Percentiles rank a stretch among this genome's conserved stretches.
These are phyloP conservation scores for Dendrobium catenatum DNA, from an alignment of 106 monocot species.

Conservation along the genomic window DNA sequence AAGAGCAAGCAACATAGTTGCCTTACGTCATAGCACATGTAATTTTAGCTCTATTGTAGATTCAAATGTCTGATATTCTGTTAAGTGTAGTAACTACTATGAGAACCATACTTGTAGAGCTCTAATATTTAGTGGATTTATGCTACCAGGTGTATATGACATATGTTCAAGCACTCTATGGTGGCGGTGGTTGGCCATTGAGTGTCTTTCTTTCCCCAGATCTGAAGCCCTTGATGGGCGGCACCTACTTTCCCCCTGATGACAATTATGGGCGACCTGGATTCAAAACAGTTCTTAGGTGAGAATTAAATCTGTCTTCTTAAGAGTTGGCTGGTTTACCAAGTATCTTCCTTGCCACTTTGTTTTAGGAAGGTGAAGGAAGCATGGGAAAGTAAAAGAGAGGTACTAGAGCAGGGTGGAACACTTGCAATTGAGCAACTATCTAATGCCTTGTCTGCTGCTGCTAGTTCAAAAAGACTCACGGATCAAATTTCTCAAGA, in stretches of 20 bases:
- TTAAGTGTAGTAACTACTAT: no score
- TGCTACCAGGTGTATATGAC: slow-evolving; percentile 85
- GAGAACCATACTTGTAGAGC: background rate
- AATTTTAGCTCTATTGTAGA: no score
- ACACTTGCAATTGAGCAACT: slow-evolving; percentile 68
- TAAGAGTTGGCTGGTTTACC: background rate
- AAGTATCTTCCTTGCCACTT: background rate
- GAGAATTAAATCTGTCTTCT: slow-evolving; percentile 3
- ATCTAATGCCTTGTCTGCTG: slow-evolving; percentile 62
- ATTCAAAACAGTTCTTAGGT: slow-evolving; percentile 88
- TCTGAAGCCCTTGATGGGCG: slow-evolving; percentile 94
- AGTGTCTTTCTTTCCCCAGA: slow-evolving; percentile 89
- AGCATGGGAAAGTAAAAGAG: slow-evolving; percentile 78
- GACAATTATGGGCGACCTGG: slow-evolving; percentile 89
- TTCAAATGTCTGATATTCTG: no score
- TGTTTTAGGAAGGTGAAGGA: slow-evolving; percentile 77
- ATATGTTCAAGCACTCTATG: slow-evolving; percentile 84
- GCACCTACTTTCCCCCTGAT: slow-evolving; percentile 96
- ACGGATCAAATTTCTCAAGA: slow-evolving; percentile 36
- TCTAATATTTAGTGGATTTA: background rate
- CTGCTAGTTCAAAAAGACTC: slow-evolving; percentile 34
- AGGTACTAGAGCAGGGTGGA: slow-evolving; percentile 68
- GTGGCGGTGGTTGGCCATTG: slow-evolving; percentile 94
- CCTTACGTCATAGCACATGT: no score
- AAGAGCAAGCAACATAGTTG: no score